Evolutionary conservation across 2,329 filamentous ascomycete genomes (phyloP).

Genomic region (Botrytis fragariae): DNA sequence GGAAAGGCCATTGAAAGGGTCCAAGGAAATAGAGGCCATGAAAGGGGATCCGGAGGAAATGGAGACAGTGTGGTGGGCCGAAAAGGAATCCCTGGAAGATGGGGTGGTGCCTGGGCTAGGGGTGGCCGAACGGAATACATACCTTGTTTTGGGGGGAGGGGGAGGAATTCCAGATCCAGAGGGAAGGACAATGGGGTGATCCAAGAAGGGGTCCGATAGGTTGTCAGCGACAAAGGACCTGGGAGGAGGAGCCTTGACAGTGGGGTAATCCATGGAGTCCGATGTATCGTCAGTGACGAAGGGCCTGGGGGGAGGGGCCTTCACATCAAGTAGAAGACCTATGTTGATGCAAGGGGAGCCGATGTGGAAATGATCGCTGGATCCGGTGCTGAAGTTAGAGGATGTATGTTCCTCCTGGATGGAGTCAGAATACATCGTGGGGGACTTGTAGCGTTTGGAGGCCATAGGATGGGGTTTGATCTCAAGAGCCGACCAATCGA

Average conservation of each 20-base stretch:
- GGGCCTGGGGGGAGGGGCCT: not conserved
- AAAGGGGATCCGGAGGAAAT: not conserved
- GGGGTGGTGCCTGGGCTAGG: not conserved
- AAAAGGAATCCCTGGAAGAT: not conserved
- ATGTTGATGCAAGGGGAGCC: not conserved
- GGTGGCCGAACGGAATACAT: not conserved
- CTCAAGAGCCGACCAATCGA: conserved; percentile 16
- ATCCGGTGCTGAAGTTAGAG: not conserved
- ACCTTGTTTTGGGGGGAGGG: not conserved
- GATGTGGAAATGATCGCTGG: not conserved
- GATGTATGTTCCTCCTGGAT: not conserved
- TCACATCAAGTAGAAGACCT: not conserved
- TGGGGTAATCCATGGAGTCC: not conserved
- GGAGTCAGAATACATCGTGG: conserved; percentile 9
- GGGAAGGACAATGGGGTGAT: not conserved
- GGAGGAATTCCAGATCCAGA: not conserved
- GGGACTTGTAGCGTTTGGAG: not conserved
- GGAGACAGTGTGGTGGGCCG: not conserved
- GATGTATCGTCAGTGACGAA: not conserved
- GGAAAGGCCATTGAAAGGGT: not conserved
- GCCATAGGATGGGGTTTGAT: not conserved
- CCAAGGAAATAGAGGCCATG: not conserved
- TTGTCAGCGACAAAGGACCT: not conserved
- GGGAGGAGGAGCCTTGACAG: not conserved
- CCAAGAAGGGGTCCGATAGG: not conserved